Evolutionary conservation across 73 alveolate genomes (phyloP).

Genomic region (Uronychia binucleata): DNA sequence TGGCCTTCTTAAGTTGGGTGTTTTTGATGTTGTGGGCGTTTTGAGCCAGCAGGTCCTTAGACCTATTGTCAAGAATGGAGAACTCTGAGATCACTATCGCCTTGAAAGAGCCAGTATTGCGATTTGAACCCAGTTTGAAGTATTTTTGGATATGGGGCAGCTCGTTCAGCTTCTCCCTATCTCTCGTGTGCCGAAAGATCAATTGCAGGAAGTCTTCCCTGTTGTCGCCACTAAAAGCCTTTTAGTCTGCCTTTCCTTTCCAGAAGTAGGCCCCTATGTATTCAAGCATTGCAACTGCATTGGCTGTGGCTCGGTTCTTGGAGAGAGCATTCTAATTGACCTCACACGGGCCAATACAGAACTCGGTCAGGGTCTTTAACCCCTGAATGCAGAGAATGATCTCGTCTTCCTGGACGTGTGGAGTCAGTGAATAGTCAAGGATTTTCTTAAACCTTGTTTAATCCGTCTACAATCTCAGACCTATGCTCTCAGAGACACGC

Average conservation of each 20-base stretch:
- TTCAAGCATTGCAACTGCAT: not conserved
- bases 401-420: not conserved
- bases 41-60: no score
- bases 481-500: not conserved
- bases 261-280: constrained; percentile 4
- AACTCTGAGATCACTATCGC: no score
- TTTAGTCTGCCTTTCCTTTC: constrained; percentile 7
- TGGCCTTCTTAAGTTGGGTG: no score
- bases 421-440: not conserved
- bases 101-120: no score
- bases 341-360: not conserved
- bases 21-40: no score
- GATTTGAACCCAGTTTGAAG: no score
- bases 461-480: not conserved
- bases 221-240: not conserved
- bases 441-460: constrained; percentile 1
- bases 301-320: not conserved
- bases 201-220: not conserved
- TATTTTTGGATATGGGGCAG: not conserved
- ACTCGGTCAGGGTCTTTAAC: constrained; percentile 2
- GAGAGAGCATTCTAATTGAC: not conserved
- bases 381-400: not conserved
- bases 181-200: not conserved
- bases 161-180: not conserved
- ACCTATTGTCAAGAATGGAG: no score